phyloP scores from a whole-genome alignment of 2,329 filamentous ascomycete genomes.

The Verticillium nonalfalfae region DNA sequence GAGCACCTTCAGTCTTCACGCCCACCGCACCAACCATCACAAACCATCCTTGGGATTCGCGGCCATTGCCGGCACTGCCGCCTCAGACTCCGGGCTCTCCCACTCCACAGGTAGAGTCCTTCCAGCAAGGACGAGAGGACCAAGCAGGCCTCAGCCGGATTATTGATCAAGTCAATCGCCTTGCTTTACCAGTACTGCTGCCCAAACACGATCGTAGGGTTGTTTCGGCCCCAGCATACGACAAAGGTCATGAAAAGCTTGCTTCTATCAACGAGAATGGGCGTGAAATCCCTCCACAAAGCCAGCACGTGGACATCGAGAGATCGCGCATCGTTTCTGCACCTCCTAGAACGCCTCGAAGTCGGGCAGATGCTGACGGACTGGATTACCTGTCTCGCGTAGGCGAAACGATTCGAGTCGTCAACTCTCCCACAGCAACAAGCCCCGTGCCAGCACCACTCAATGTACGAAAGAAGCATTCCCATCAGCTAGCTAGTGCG shows the following conservation, averaged over 20 bases:
- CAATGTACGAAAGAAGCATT: constrained; percentile 33
- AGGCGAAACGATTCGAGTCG: constrained; percentile 48
- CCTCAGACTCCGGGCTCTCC: constrained; percentile 6
- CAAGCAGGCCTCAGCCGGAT: constrained; percentile 9
- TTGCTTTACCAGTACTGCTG: constrained; percentile 21
- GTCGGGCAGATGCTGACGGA: constrained; percentile 23
- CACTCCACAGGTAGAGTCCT: background rate
- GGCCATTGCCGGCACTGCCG: constrained; percentile 46
- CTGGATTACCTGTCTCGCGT: constrained; percentile 38
- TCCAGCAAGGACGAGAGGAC: background rate
- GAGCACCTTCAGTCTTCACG: constrained; percentile 20
- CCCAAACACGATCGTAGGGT: constrained; percentile 36
- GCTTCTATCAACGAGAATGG: constrained; percentile 43
- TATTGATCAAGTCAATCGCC: constrained; percentile 11
- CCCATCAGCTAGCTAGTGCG: background rate
- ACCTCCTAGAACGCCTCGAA: constrained; percentile 20
- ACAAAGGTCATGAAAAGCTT: constrained; percentile 29
- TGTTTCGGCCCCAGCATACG: constrained; percentile 45
- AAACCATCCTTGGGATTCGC: constrained; percentile 33
- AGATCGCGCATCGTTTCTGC: constrained; percentile 41
- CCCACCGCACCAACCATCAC: constrained; percentile 12
- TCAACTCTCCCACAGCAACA: constrained; percentile 38
- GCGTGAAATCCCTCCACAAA: constrained; percentile 9
- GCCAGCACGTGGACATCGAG: constrained; percentile 10
- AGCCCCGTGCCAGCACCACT: constrained; percentile 30